Conservation (phyloP, 345 rosid genomes). For the Laguncularia racemosa region DNA sequence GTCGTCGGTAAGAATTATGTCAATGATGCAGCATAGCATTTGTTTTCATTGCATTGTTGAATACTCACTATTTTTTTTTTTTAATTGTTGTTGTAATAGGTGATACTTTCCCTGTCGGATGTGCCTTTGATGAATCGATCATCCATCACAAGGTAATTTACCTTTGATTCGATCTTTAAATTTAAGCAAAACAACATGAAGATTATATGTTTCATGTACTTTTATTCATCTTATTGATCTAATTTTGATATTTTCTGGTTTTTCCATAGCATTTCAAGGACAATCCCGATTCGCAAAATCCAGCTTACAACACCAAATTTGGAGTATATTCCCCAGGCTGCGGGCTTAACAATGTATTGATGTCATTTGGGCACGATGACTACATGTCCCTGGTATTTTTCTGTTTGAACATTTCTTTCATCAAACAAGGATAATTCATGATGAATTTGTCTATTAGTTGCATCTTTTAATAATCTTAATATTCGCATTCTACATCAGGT, state of each 20-base stretch:
- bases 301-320: conserved; percentile 37
- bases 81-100: conserved; percentile 8
- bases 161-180: neutral
- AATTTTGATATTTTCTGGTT: neutral
- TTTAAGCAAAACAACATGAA: too few relatives aligned
- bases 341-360: conserved; percentile 46
- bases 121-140: conserved; percentile 36
- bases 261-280: conserved; percentile 43
- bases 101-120: conserved; percentile 53
- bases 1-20: conserved; percentile 25
- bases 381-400: conserved; percentile 51
- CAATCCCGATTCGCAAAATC: conserved; percentile 42
- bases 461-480: neutral
- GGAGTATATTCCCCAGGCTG: conserved; percentile 47
- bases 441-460: neutral
- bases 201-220: too few relatives aligned
- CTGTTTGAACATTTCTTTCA: neutral
- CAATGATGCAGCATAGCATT: too few relatives aligned
- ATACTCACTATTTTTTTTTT: neutral
- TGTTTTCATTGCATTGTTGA: too few relatives aligned
- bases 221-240: neutral
- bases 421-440: neutral
- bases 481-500: conserved; percentile 16
- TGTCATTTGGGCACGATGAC: conserved; percentile 71
- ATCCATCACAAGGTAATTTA: conserved; percentile 31